Evolutionary conservation across 2,329 filamentous ascomycete species (phyloP).

Genomic region (Epichloe bromicola): DNA sequence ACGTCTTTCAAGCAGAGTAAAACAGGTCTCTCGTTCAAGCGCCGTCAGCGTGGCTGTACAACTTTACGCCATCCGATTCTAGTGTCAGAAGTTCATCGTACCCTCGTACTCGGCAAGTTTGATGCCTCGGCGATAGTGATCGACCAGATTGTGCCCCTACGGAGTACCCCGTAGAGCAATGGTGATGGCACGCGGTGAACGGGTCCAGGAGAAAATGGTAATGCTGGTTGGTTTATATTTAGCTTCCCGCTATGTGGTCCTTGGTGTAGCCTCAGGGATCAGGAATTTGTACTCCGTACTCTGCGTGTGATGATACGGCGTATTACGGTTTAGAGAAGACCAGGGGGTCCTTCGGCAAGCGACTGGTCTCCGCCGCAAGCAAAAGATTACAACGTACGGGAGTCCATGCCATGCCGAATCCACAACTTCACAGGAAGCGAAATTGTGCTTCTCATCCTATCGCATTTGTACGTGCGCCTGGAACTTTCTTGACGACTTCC

Average conservation of each 20-base stretch:
- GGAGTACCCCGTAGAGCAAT: too few relatives aligned
- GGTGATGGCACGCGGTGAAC: background rate
- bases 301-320: too few relatives aligned
- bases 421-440: background rate
- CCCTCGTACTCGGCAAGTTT: too few relatives aligned
- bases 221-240: background rate
- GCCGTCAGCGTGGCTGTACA: too few relatives aligned
- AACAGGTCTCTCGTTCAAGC: too few relatives aligned
- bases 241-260: background rate
- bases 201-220: background rate
- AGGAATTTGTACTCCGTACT: background rate
- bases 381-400: too few relatives aligned
- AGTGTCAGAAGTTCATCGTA: too few relatives aligned
- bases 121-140: too few relatives aligned
- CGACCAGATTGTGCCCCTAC: too few relatives aligned
- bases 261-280: background rate
- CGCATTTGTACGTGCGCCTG: background rate
- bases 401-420: background rate
- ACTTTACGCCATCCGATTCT: too few relatives aligned
- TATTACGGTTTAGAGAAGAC: background rate
- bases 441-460: background rate
- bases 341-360: background rate
- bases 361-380: background rate
- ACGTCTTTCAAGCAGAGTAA: too few relatives aligned
- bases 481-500: background rate